Base-by-base conservation (phyloP, 1,284 basidiomycete genomes). In the Ganoderma lucidum region DNA sequence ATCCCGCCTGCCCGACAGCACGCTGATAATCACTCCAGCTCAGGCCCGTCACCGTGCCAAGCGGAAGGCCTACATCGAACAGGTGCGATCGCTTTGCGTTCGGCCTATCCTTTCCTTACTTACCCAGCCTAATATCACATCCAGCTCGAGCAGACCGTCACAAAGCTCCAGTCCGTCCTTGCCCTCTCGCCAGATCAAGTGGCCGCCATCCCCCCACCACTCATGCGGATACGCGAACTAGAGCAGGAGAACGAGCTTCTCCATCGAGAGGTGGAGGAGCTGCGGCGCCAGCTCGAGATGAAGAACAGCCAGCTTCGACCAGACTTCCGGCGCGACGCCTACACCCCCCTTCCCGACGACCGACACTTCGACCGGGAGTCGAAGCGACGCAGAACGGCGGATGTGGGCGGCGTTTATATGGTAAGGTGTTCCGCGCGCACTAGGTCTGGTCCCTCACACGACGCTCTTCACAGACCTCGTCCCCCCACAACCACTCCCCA, bases 21-120 rank as follows among this genome's bases (percentile, higher is more conserved):
- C 45, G 56, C 48, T 58, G 17, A 67, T 62, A 61, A 15, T 55
- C 65, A 8, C 32, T 65, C 66, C 30, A 94, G 95, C 95, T 3
- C 95, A 97, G 83, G 94, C 95, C 65, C 85, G 95, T 76, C 95
- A 96, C 84, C 89, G 95, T 67, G 95, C 95, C 78, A 96, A 96
- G 82, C 88, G 95, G 81, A 96, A 96, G 84, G 95, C 94, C 14
- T 96, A 96, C 83, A 94, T 96, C 77, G 94, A 96, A 76, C 91
- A 95, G 83, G 94, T 94, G 71, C 73, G 86, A 45, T 53, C 58
- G 19, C 30, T 2, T 48, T n/a, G 37, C 44, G 8, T 23, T 55
- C 56, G 23, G 19, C 81, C 28, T 61, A 41, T 42, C 39, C 65
- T 62, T 28, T 45, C 60, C 17, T 67, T 42, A 55, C 56, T 70